These are phyloP conservation scores for Saccharomycopsis selenospora DNA, from an alignment of 805 yeast genomes.

Conservation along the genomic window DNA sequence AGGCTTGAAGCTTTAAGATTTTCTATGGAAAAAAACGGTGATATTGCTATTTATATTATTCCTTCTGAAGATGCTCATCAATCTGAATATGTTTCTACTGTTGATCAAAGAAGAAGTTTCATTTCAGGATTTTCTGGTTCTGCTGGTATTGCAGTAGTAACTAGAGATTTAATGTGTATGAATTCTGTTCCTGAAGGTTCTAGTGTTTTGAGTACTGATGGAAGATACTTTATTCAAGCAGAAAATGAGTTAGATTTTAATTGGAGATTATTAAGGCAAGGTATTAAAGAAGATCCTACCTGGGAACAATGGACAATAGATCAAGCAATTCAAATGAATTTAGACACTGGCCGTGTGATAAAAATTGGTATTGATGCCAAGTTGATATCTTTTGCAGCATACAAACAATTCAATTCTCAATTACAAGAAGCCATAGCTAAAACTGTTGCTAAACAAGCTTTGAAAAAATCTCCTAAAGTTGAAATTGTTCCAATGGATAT, in stretches of 20 bases:
- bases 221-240: slow-evolving; percentile 91
- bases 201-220: slow-evolving; percentile 87
- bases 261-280: slow-evolving; percentile 80
- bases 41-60: slow-evolving; percentile 65
- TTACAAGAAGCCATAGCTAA: slow-evolving; percentile 27
- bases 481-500: slow-evolving; percentile 44
- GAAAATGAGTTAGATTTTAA: slow-evolving; percentile 67
- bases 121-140: slow-evolving; percentile 89
- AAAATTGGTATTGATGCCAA: slow-evolving; percentile 82
- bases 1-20: slow-evolving; percentile 55
- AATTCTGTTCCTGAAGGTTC: slow-evolving; percentile 45
- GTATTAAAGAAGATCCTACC: slow-evolving; percentile 56
- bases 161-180: slow-evolving; percentile 39
- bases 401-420: slow-evolving; percentile 26
- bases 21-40: slow-evolving; percentile 49
- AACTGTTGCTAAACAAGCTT: neutral
- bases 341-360: slow-evolving; percentile 35
- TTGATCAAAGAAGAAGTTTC: slow-evolving; percentile 77
- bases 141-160: slow-evolving; percentile 86
- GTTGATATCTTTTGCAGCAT: slow-evolving; percentile 45
- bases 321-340: slow-evolving; percentile 39
- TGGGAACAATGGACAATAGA: slow-evolving; percentile 79
- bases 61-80: slow-evolving; percentile 93
- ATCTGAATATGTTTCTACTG: slow-evolving; percentile 76
- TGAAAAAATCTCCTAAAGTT: slow-evolving; percentile 30